Conservation (phyloP, 202 grass and related monocot species). For the Musa balbisiana region DNA sequence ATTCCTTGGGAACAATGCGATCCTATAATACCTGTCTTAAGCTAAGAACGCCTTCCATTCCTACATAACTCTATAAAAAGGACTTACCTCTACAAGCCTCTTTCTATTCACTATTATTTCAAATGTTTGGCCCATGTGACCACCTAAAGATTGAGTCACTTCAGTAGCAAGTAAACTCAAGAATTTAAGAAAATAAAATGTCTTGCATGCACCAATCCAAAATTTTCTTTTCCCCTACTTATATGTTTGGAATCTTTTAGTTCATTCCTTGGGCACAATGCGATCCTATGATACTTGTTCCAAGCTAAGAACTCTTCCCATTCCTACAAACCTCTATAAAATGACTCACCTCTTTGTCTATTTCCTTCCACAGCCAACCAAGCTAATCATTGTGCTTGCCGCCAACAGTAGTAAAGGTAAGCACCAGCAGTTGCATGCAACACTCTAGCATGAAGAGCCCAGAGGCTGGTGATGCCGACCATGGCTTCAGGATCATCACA, state of each 20-base stretch:
- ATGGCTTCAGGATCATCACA: conserved; percentile 43
- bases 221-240: neutral
- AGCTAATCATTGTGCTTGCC: neutral
- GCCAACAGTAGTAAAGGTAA: neutral
- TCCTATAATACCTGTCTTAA: too few relatives aligned
- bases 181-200: too few relatives aligned
- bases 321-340: neutral
- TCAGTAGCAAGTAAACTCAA: too few relatives aligned
- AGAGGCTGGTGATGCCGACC: neutral
- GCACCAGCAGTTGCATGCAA: neutral
- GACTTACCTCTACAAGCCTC: too few relatives aligned
- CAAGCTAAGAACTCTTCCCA: conserved; percentile 10
- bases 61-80: too few relatives aligned
- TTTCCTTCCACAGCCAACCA: neutral
- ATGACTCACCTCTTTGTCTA: neutral
- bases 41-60: too few relatives aligned
- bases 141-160: too few relatives aligned
- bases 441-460: conserved; percentile 7
- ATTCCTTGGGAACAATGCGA: too few relatives aligned
- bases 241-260: neutral
- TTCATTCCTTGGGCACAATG: neutral
- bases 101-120: too few relatives aligned
- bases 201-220: neutral
- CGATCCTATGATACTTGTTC: neutral
- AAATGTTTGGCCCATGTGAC: too few relatives aligned